Evolutionary conservation across 2,329 filamentous ascomycete species (phyloP).

Genomic region (Geosmithia putterillii): DNA sequence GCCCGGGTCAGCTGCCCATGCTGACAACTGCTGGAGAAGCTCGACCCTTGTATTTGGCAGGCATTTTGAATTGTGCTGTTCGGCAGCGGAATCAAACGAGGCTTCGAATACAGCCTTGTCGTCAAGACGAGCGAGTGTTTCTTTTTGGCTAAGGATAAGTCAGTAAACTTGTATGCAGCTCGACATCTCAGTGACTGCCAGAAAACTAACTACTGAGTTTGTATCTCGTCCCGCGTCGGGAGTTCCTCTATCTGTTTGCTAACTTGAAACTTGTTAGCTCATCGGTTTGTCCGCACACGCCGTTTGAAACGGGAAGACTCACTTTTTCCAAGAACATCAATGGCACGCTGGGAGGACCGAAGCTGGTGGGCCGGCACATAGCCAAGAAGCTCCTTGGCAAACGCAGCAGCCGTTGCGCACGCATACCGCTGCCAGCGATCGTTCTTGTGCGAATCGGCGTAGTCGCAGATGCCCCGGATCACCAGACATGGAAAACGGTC

Average conservation of each 20-base stretch:
- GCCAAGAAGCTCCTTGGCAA: conserved; percentile 9
- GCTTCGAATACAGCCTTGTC: not conserved
- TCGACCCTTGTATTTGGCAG: not conserved
- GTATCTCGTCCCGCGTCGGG: too few species aligned
- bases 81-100: not conserved
- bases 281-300: too few species aligned
- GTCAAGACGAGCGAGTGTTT: not conserved
- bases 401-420: conserved; percentile 11
- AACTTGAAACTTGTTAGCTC: too few species aligned
- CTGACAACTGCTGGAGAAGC: not conserved
- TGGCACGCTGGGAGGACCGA: too few species aligned
- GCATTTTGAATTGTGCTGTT: not conserved
- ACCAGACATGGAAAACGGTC: conserved; percentile 13
- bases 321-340: too few species aligned
- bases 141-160: too few species aligned
- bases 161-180: too few species aligned
- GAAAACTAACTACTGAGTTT: too few species aligned
- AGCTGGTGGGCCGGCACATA: too few species aligned
- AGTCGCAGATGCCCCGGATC: conserved; percentile 18
- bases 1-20: not conserved
- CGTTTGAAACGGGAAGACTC: too few species aligned
- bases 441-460: conserved; percentile 16
- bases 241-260: too few species aligned
- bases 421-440: conserved; percentile 12
- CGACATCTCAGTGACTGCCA: too few species aligned